Percentiles rank a stretch among this genome's conserved stretches.
Evolutionary conservation across 257 asterid species (phyloP).

Genomic region (Fraxinus anomala): DNA sequence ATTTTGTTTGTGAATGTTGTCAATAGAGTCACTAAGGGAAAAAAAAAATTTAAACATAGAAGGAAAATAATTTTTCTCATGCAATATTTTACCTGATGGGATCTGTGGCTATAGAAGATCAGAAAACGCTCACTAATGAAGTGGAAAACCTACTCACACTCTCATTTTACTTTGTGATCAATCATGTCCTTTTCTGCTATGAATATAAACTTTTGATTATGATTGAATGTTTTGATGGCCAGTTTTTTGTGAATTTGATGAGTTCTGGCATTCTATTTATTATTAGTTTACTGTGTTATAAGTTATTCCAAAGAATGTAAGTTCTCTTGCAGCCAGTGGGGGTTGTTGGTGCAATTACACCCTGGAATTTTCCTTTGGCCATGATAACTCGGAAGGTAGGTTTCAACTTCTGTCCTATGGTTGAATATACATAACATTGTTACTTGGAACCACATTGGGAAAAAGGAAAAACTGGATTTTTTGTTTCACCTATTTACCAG

Average conservation of each 20-base stretch:
- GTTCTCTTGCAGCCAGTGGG: conserved; percentile 86
- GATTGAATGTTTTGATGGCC: conserved; percentile 19
- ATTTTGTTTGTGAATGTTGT: neutral
- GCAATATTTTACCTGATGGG: conserved; percentile 10
- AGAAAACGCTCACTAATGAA: neutral
- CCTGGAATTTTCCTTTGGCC: conserved; percentile 99
- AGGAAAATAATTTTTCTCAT: conserved; percentile 11
- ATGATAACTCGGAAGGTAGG: conserved; percentile 95
- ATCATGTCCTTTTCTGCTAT: conserved; percentile 8
- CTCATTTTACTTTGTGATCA: neutral
- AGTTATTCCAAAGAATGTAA: conserved; percentile 14
- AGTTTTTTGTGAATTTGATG: conserved; percentile 4
- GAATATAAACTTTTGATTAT: neutral
- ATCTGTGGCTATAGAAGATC: conserved; percentile 3
- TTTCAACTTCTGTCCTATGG: conserved; percentile 15
- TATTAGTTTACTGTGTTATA: neutral
- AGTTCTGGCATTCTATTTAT: conserved; percentile 16
- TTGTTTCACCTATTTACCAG: conserved; percentile 44
- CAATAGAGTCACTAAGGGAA: conserved; percentile 1
- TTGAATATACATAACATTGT: conserved; percentile 12
- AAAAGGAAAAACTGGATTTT: conserved; percentile 16
- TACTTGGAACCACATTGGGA: conserved; percentile 20
- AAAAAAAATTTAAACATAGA: neutral
- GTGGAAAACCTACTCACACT: conserved; percentile 6
- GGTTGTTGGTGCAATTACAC: conserved; percentile 94